phyloP scores from a whole-genome alignment of 257 asterid species.

The Ajuga chamaepitys region DNA sequence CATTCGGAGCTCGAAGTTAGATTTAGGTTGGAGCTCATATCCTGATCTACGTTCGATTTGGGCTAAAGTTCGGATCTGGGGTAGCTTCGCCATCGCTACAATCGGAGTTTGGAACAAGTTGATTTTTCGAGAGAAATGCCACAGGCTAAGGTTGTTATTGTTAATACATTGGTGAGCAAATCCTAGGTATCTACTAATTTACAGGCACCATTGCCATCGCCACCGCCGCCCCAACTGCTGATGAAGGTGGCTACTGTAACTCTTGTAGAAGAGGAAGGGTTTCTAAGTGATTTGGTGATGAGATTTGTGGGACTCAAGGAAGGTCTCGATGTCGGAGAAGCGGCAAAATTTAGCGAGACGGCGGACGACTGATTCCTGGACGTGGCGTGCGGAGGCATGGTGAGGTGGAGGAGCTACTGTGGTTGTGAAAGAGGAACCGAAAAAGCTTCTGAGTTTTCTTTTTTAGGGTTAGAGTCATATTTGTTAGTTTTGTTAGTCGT shows the following conservation, averaged over 20 bases:
- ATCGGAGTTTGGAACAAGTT: slow-evolving; percentile 51
- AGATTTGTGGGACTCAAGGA: slow-evolving; percentile 74
- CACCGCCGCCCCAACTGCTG: slow-evolving; percentile 7
- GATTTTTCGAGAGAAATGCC: slow-evolving; percentile 19
- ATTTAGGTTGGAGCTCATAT: slow-evolving; percentile 33
- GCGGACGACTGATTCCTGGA: slow-evolving; percentile 61
- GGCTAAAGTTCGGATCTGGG: slow-evolving; percentile 27
- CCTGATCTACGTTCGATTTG: slow-evolving; percentile 48
- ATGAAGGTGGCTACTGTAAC: not conserved
- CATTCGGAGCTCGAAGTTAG: no score
- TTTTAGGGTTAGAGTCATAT: no score
- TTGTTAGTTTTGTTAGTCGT: no score
- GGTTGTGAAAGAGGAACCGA: slow-evolving; percentile 59
- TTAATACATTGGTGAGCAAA: slow-evolving; percentile 33
- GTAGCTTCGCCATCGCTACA: slow-evolving; percentile 50
- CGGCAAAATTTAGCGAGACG: slow-evolving; percentile 68
- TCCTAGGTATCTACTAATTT: slow-evolving; percentile 3
- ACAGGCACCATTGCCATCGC: slow-evolving; percentile 3
- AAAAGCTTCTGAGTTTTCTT: no score
- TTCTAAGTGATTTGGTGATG: slow-evolving; percentile 54
- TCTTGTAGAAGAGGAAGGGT: slow-evolving; percentile 17
- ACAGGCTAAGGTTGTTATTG: slow-evolving; percentile 25
- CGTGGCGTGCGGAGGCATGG: slow-evolving; percentile 50
- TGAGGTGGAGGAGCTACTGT: slow-evolving; percentile 32
- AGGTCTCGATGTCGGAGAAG: slow-evolving; percentile 51